phyloP scores from a whole-genome alignment of 352 stramenopile species.

The Globisporangium abappressorium region DNA sequence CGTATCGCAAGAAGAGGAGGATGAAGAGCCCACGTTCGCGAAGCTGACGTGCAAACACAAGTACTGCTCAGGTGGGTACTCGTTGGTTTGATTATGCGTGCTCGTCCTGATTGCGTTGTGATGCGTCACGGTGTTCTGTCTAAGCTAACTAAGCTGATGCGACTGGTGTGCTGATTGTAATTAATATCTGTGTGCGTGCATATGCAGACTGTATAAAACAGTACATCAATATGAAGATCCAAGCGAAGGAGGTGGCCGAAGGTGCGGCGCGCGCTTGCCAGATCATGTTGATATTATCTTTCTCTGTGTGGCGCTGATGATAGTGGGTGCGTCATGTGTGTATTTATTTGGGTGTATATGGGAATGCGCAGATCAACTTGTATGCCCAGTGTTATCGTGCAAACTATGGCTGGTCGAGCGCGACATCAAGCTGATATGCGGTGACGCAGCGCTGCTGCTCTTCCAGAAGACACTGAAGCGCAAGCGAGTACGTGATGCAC shows the following conservation, averaged over 20 bases:
- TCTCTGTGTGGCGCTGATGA: not conserved
- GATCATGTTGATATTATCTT: not conserved
- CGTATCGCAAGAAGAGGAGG: not conserved
- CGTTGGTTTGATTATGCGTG: not conserved
- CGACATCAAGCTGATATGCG: slow-evolving; percentile 36
- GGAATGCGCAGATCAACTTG: slow-evolving; percentile 44
- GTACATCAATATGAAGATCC: slow-evolving; percentile 63
- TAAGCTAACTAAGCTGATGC: not conserved
- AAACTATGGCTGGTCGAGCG: slow-evolving; percentile 31
- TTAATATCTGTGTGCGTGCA: not conserved
- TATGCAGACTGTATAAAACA: slow-evolving; percentile 39
- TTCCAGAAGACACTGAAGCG: not conserved
- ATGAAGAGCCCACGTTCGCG: slow-evolving; percentile 27
- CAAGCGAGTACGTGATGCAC: not conserved
- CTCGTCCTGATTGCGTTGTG: not conserved
- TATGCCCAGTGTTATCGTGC: slow-evolving; percentile 62
- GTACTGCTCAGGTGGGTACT: slow-evolving; percentile 44
- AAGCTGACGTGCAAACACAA: slow-evolving; percentile 57
- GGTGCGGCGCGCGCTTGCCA: slow-evolving; percentile 24
- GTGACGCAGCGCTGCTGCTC: slow-evolving; percentile 4
- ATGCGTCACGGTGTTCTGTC: not conserved
- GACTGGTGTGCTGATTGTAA: not conserved
- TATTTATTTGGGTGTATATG: not conserved
- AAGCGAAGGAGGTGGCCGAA: slow-evolving; percentile 55
- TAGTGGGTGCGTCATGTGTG: not conserved